These are phyloP conservation scores for Starmerella cellae DNA, from an alignment of 805 yeast species.

Conservation along the genomic window DNA sequence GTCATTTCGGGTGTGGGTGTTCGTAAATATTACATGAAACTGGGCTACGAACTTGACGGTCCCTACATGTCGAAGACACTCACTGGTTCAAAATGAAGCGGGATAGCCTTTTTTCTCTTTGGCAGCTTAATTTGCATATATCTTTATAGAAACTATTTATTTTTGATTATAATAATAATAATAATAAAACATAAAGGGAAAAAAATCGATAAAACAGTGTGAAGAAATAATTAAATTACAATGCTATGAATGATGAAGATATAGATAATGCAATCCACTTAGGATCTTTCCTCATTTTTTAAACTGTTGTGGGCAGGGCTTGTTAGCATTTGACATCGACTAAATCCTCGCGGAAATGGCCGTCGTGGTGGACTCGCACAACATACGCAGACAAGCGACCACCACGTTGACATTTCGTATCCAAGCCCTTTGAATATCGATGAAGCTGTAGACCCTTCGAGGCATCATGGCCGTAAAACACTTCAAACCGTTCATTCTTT, in stretches of 20 bases:
- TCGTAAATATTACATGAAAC: constrained; percentile 81
- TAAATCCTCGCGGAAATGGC: constrained; percentile 23
- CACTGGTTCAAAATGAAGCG: too few species aligned
- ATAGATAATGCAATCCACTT: too few species aligned
- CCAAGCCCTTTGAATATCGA: constrained; percentile 65
- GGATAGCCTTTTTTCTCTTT: too few species aligned
- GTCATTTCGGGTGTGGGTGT: constrained; percentile 98
- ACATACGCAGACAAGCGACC: constrained; percentile 52
- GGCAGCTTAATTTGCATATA: too few species aligned
- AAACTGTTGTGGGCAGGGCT: too few species aligned
- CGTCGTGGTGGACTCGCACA: constrained; percentile 25
- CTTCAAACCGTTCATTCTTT: constrained; percentile 28
- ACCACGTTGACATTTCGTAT: constrained; percentile 71
- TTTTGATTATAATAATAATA: too few species aligned
- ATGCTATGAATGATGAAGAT: too few species aligned
- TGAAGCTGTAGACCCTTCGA: constrained; percentile 53
- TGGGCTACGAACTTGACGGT: constrained; percentile 88
- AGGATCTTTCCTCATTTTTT: too few species aligned
- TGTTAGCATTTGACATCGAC: constrained; percentile 23
- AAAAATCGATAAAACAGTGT: too few species aligned
- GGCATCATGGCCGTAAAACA: constrained; percentile 85
- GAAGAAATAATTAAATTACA: too few species aligned
- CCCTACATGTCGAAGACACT: constrained; percentile 82
- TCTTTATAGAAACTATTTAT: too few species aligned
- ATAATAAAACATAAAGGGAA: too few species aligned